Evolutionary conservation across 495 filamentous ascomycete species (phyloP).

Genomic region (Xylaria venustula): DNA sequence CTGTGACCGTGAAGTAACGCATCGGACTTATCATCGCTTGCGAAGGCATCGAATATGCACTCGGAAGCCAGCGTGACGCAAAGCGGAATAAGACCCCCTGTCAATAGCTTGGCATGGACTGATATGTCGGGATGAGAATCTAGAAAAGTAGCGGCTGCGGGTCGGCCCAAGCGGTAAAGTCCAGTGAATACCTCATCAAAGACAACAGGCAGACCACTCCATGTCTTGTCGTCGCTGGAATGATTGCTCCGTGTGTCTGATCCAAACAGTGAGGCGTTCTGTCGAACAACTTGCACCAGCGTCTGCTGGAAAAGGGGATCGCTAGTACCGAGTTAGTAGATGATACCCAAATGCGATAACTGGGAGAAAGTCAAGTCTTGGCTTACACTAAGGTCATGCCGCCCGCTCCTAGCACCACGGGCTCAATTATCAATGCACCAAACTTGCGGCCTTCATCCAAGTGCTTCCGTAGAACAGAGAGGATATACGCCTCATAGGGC

Average conservation of each 20-base stretch:
- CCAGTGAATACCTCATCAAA: slow-evolving; percentile 84
- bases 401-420: slow-evolving; percentile 71
- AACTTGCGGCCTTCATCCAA: slow-evolving; percentile 59
- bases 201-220: slow-evolving; percentile 72
- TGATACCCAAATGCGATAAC: too few relatives aligned
- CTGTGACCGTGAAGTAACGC: slow-evolving; percentile 78
- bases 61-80: slow-evolving; percentile 68
- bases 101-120: slow-evolving; percentile 76
- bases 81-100: slow-evolving; percentile 73
- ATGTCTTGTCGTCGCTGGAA: slow-evolving; percentile 32
- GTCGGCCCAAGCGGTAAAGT: slow-evolving; percentile 70
- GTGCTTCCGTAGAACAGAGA: slow-evolving; percentile 47
- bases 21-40: slow-evolving; percentile 64
- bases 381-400: slow-evolving; percentile 74
- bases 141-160: slow-evolving; percentile 64
- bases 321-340: slow-evolving; percentile 33
- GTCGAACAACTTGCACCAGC: slow-evolving; percentile 62
- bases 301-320: slow-evolving; percentile 75
- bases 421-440: slow-evolving; percentile 72
- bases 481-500: slow-evolving; percentile 60
- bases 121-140: slow-evolving; percentile 65
- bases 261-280: slow-evolving; percentile 49
- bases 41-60: slow-evolving; percentile 68
- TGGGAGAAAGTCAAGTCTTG: too few relatives aligned
- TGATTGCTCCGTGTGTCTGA: neutral